phyloP scores from a whole-genome alignment of 768 basidiomycete species.

The Serendipita vermifera region DNA sequence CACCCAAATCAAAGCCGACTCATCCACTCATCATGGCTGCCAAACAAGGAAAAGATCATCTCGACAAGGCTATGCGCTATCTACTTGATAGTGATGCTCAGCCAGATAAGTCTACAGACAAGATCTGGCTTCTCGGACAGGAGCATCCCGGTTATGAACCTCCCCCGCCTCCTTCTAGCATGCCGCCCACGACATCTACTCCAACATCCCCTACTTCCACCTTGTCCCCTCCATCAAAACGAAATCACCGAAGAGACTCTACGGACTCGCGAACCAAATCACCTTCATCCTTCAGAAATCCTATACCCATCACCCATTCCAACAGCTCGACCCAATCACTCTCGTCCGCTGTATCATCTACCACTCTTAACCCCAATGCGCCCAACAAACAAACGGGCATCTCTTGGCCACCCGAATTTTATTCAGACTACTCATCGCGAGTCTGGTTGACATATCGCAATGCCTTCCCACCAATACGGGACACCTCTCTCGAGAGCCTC shows the following conservation, averaged over 20 bases:
- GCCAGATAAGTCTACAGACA: constrained; percentile 67
- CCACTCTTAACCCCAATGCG: constrained; percentile 16
- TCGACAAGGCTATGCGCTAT: constrained; percentile 78
- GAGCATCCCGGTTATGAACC: constrained; percentile 63
- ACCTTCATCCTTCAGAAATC: constrained; percentile 12
- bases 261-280: constrained; percentile 11
- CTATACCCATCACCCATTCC: constrained; percentile 14
- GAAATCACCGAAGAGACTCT: background rate
- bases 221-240: constrained; percentile 9
- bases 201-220: constrained; percentile 19
- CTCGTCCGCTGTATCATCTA: constrained; percentile 17
- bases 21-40: constrained; percentile 50
- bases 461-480: constrained; percentile 70
- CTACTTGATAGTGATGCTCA: constrained; percentile 82
- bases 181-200: constrained; percentile 18
- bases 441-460: constrained; percentile 90
- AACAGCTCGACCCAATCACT: constrained; percentile 22
- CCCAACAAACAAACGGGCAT: constrained; percentile 12
- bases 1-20: constrained; percentile 34
- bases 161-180: constrained; percentile 16
- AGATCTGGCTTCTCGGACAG: constrained; percentile 84
- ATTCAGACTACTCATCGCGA: constrained; percentile 75
- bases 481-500: constrained; percentile 34
- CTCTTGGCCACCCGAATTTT: constrained; percentile 72
- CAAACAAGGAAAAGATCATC: constrained; percentile 58